These are phyloP conservation scores for Melastoma candidum DNA, from an alignment of 441 rosid species.

Conservation along the genomic window DNA sequence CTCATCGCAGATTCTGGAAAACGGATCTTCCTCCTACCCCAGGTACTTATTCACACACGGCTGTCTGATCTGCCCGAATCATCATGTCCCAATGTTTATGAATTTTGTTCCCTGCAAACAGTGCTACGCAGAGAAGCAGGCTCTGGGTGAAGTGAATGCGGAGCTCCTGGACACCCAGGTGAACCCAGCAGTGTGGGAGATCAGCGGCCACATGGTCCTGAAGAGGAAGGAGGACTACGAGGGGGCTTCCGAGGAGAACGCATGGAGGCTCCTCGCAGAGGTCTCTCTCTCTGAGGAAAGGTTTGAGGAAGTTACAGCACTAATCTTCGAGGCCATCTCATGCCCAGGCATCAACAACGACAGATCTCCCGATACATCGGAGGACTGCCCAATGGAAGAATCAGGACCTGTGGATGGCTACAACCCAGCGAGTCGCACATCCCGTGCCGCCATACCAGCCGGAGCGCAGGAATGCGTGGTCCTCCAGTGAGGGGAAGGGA, in stretches of 20 bases:
- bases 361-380: too few species aligned
- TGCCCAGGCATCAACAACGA: too few species aligned
- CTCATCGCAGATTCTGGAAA: slow-evolving; percentile 81
- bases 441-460: too few species aligned
- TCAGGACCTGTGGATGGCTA: too few species aligned
- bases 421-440: too few species aligned
- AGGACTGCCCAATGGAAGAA: too few species aligned
- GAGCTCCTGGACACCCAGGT: slow-evolving; percentile 24
- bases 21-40: slow-evolving; percentile 78
- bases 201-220: slow-evolving; percentile 25
- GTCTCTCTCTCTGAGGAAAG: slow-evolving; percentile 24
- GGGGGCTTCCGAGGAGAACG: slow-evolving; percentile 17
- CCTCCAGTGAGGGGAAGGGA: too few species aligned
- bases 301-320: slow-evolving; percentile 21
- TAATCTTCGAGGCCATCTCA: slow-evolving; percentile 10
- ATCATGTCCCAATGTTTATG: neutral
- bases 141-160: slow-evolving; percentile 21
- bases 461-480: too few species aligned
- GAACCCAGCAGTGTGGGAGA: slow-evolving; percentile 29
- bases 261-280: slow-evolving; percentile 22
- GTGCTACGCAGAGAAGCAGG: slow-evolving; percentile 30
- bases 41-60: slow-evolving; percentile 35
- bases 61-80: neutral
- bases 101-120: slow-evolving; percentile 1
- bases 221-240: slow-evolving; percentile 22